Conservation (phyloP, 2,329 filamentous ascomycete species). For the Colletotrichum spaethianum region DNA sequence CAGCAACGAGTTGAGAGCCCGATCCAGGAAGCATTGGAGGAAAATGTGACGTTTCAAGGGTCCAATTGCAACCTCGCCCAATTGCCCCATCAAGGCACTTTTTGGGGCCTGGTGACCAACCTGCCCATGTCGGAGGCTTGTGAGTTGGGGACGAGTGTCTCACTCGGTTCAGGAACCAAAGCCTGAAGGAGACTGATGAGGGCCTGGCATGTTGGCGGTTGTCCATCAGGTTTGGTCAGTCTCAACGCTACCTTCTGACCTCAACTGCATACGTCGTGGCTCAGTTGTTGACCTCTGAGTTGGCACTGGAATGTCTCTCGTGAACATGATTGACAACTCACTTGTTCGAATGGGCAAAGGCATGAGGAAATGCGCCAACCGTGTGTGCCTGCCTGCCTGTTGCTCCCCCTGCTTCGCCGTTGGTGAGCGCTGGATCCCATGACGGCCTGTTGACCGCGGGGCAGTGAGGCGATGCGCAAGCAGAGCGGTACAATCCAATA, state of each 20-base stretch:
- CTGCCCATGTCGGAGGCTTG: slow-evolving; percentile 20
- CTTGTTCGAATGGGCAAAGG: neutral
- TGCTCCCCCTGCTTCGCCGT: slow-evolving; percentile 9
- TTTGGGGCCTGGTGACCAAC: slow-evolving; percentile 29
- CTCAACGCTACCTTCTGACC: slow-evolving; percentile 36
- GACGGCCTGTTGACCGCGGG: slow-evolving; percentile 29
- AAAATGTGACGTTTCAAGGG: slow-evolving; percentile 36
- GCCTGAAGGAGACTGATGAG: slow-evolving; percentile 15
- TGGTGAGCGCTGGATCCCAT: slow-evolving; percentile 29
- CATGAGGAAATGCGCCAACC: slow-evolving; percentile 6
- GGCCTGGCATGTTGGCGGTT: slow-evolving; percentile 13
- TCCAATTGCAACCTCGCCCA: slow-evolving; percentile 30
- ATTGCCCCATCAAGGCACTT: slow-evolving; percentile 4
- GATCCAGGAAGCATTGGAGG: slow-evolving; percentile 8
- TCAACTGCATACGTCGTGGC: slow-evolving; percentile 31
- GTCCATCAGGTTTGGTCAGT: slow-evolving; percentile 12
- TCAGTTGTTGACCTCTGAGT: slow-evolving; percentile 32
- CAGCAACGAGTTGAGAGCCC: neutral
- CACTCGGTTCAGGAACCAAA: slow-evolving; percentile 32
- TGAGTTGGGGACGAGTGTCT: slow-evolving; percentile 32
- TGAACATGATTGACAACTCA: slow-evolving; percentile 25
- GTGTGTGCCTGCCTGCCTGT: slow-evolving; percentile 23
- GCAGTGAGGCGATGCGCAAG: slow-evolving; percentile 29
- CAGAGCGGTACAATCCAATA: slow-evolving; percentile 19
- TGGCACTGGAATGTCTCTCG: slow-evolving; percentile 34